Evolutionary conservation across 352 stramenopile genomes (phyloP).

Genomic region (Pythium guiyangense): DNA sequence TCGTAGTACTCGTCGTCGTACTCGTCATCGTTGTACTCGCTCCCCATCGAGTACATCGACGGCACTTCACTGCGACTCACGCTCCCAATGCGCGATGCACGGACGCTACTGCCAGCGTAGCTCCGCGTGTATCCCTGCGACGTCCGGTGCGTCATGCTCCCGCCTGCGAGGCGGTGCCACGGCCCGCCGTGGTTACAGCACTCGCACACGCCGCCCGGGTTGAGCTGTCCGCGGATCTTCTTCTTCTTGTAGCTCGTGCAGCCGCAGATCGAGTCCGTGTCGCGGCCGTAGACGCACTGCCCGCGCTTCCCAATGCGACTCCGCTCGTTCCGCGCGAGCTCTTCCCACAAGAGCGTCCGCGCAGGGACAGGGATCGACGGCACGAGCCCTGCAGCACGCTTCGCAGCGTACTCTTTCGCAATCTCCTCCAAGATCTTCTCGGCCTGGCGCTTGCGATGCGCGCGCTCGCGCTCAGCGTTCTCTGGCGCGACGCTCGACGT

Average conservation of each 20-base stretch:
- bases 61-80: constrained; percentile 16
- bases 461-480: constrained; percentile 5
- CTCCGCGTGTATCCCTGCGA: constrained; percentile 6
- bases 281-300: constrained; percentile 64
- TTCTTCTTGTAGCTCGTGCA: constrained; percentile 57
- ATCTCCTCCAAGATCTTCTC: constrained; percentile 71
- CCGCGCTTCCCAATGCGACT: constrained; percentile 38
- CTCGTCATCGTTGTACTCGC: constrained; percentile 18
- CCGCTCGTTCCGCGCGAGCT: constrained; percentile 51
- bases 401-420: constrained; percentile 78
- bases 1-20: constrained; percentile 12
- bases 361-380: constrained; percentile 65
- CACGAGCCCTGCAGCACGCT: constrained; percentile 67
- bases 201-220: constrained; percentile 57
- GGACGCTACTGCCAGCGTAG: constrained; percentile 10
- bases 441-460: constrained; percentile 42
- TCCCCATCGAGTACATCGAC: constrained; percentile 9
- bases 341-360: constrained; percentile 76
- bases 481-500: not conserved
- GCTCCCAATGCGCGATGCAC: constrained; percentile 26
- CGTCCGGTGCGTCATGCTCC: constrained; percentile 25
- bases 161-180: constrained; percentile 63
- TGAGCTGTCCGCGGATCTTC: constrained; percentile 34
- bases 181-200: constrained; percentile 63
- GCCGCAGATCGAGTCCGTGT: constrained; percentile 44